A percentile compares a stretch with the other conserved stretches of the same genome.
Conservation (phyloP, 1,284 basidiomycete species). For the Gastroboletus turbinatus region DNA sequence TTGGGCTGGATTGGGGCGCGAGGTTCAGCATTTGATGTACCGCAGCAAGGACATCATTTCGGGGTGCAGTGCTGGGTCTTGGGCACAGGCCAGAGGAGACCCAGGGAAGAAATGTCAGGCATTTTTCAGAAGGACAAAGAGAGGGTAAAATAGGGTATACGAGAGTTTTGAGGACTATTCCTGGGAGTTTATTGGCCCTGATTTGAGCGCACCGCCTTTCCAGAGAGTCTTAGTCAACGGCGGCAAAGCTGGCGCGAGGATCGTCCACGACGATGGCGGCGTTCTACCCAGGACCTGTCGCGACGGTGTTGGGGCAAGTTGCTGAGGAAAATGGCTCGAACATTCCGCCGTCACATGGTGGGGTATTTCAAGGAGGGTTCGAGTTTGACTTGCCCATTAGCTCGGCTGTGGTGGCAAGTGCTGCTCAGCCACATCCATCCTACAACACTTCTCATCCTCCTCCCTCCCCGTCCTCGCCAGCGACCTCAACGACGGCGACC, state of each 20-base stretch:
- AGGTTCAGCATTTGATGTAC: background rate
- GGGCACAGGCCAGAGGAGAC: constrained; percentile 1
- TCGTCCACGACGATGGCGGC: constrained; percentile 35
- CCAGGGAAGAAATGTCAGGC: background rate
- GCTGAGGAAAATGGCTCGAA: constrained; percentile 36
- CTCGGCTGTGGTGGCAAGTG: constrained; percentile 12
- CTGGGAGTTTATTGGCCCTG: constrained; percentile 20
- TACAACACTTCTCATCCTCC: constrained; percentile 18
- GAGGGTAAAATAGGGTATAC: background rate
- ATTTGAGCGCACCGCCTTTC: constrained; percentile 28
- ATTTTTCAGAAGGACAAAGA: background rate
- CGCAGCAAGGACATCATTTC: background rate
- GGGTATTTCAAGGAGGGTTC: constrained; percentile 49
- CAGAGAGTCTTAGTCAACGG: constrained; percentile 17
- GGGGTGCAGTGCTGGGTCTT: constrained; percentile 8
- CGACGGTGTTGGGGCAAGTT: constrained; percentile 27
- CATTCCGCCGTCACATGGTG: constrained; percentile 56
- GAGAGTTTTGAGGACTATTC: background rate
- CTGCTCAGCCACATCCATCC: constrained; percentile 22
- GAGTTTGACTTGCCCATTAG: constrained; percentile 54
- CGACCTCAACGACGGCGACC: constrained; percentile 5
- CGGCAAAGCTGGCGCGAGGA: constrained; percentile 4
- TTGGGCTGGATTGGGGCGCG: background rate
- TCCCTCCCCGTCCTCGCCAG: constrained; percentile 15
- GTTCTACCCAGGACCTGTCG: constrained; percentile 36